phyloP scores from a whole-genome alignment of 163 green algal genomes.

The Scenedesmus sp. region DNA sequence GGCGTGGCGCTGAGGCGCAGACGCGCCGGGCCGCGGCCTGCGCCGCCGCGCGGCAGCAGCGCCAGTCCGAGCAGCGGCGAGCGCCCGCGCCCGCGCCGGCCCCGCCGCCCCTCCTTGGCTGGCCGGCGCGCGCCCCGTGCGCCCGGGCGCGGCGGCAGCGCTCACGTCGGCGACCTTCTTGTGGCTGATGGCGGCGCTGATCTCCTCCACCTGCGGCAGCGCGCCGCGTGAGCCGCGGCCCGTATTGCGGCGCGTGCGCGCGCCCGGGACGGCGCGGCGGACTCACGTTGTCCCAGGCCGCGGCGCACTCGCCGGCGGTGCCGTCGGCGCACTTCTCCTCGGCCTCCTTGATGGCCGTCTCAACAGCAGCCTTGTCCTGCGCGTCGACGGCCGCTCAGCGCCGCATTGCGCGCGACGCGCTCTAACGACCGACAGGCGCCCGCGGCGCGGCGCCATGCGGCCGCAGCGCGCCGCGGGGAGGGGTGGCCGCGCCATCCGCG shows the following conservation, averaged over 20 bases:
- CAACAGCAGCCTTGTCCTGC: slow-evolving; percentile 51
- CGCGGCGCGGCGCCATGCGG: too few relatives aligned
- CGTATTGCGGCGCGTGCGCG: neutral
- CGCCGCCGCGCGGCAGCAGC: neutral
- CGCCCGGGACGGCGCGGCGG: neutral
- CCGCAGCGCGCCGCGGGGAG: too few relatives aligned
- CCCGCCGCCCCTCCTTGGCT: too few relatives aligned
- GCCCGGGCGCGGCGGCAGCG: neutral
- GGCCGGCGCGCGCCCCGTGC: neutral
- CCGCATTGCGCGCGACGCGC: too few relatives aligned
- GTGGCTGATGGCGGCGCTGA: slow-evolving; percentile 66
- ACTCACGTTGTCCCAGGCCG: slow-evolving; percentile 76
- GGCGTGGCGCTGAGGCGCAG: neutral
- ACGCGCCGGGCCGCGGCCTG: neutral
- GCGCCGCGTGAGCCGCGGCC: neutral
- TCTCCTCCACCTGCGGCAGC: slow-evolving; percentile 60
- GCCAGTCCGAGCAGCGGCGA: neutral
- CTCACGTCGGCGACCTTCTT: slow-evolving; percentile 63
- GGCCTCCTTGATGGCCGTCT: slow-evolving; percentile 73
- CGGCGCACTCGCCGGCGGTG: slow-evolving; percentile 68
- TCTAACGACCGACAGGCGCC: too few relatives aligned
- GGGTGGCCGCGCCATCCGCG: too few relatives aligned
- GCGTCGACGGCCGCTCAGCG: too few relatives aligned
- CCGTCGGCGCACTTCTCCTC: slow-evolving; percentile 72
- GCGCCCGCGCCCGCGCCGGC: too few relatives aligned